Evolutionary conservation across 768 basidiomycete species (phyloP).

Genomic region (Boletus reticulatus): DNA sequence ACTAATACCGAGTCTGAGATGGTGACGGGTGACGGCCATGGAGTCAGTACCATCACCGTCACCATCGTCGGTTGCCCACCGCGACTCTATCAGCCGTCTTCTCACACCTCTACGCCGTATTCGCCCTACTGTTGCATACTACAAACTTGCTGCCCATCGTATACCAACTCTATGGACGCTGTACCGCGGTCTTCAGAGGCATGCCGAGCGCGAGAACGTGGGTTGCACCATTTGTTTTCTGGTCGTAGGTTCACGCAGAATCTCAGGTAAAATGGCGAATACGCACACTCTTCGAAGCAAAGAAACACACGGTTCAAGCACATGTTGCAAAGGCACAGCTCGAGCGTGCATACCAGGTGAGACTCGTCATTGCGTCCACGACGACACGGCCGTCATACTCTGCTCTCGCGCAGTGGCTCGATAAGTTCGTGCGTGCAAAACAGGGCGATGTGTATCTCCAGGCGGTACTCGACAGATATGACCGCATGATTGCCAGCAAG

Average conservation of each 20-base stretch:
- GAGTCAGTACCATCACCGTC: slow-evolving; percentile 15
- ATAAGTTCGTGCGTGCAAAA: slow-evolving; percentile 51
- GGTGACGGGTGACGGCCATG: too few species aligned
- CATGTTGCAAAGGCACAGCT: slow-evolving; percentile 46
- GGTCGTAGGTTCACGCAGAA: not conserved
- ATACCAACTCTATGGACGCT: slow-evolving; percentile 75
- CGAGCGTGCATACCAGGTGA: slow-evolving; percentile 54
- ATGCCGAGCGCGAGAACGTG: slow-evolving; percentile 57
- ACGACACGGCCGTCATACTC: not conserved
- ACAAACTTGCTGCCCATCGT: slow-evolving; percentile 65
- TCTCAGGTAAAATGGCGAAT: slow-evolving; percentile 59
- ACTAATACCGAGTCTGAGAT: too few species aligned
- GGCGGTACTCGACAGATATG: slow-evolving; percentile 55
- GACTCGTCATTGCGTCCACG: slow-evolving; percentile 10
- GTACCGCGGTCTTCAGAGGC: slow-evolving; percentile 65
- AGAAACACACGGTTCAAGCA: slow-evolving; percentile 54
- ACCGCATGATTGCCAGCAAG: slow-evolving; percentile 50
- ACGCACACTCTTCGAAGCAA: slow-evolving; percentile 48
- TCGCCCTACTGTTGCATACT: slow-evolving; percentile 65
- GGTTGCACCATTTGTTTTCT: not conserved
- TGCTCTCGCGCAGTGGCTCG: slow-evolving; percentile 46
- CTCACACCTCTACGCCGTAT: slow-evolving; percentile 58
- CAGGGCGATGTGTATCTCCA: slow-evolving; percentile 48
- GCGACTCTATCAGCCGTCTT: slow-evolving; percentile 48
- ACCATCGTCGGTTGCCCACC: slow-evolving; percentile 43